A percentile compares a stretch with the other conserved stretches of the same genome.
Conservation (phyloP, 1,284 basidiomycete genomes). For the Ustilago crameri region DNA sequence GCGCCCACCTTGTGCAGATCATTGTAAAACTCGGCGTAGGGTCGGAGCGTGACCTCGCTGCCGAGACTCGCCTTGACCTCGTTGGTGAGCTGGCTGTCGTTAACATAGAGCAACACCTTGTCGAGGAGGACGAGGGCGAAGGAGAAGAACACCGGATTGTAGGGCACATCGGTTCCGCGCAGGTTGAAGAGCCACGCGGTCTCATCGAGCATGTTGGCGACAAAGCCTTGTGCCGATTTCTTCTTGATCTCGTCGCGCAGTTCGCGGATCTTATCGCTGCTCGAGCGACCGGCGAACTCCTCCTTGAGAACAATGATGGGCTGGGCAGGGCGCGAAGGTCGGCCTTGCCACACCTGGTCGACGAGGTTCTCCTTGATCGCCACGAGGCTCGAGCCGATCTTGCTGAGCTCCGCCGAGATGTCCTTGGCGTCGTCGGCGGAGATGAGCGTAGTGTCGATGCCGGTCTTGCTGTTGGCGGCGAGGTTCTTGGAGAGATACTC, state of each 20-base stretch:
- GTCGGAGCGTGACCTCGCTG: conserved; percentile 75
- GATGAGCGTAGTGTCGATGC: conserved; percentile 62
- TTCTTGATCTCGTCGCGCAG: conserved; percentile 59
- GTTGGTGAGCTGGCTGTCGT: conserved; percentile 75
- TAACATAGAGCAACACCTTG: conserved; percentile 78
- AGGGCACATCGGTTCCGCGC: conserved; percentile 90
- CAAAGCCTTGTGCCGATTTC: conserved; percentile 54
- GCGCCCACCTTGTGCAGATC: conserved; percentile 52
- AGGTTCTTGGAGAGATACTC: conserved; percentile 60
- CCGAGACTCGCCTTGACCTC: conserved; percentile 74
- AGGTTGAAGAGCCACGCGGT: conserved; percentile 85
- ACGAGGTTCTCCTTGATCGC: conserved; percentile 79
- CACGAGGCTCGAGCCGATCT: conserved; percentile 48
- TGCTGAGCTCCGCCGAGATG: conserved; percentile 46
- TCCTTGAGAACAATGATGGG: conserved; percentile 78
- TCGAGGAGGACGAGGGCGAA: conserved; percentile 83
- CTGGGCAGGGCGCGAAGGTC: conserved; percentile 79
- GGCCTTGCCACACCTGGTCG: conserved; percentile 82
- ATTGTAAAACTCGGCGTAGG: conserved; percentile 72
- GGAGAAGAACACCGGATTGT: conserved; percentile 91
- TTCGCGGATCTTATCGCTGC: conserved; percentile 55
- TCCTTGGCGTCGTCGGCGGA: conserved; percentile 65
- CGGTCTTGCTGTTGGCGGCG: conserved; percentile 49
- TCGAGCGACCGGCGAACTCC: conserved; percentile 74
- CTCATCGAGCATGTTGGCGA: conserved; percentile 67